Conservation (phyloP, 1,139 yeast genomes). For the Candida sanyaensis region DNA sequence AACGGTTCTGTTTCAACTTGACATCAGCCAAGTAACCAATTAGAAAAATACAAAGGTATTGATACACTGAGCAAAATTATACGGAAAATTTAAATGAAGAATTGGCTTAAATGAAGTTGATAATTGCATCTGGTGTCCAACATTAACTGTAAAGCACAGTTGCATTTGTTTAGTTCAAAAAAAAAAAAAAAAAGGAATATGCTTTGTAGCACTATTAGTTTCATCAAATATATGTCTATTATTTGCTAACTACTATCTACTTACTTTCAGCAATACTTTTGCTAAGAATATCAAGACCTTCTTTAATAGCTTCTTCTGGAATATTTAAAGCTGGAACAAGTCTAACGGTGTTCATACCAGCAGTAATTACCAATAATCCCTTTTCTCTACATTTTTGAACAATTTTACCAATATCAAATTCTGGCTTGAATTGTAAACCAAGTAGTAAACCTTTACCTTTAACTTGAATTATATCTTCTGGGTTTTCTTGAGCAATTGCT, state of each 20-base stretch:
- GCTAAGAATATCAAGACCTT: slow-evolving; percentile 69
- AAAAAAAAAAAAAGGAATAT: too few species aligned
- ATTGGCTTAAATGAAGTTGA: too few species aligned
- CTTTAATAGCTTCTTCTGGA: slow-evolving; percentile 62
- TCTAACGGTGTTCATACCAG: slow-evolving; percentile 88
- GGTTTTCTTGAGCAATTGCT: slow-evolving; percentile 50
- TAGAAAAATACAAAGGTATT: too few species aligned
- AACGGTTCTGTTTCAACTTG: too few species aligned
- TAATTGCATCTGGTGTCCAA: too few species aligned
- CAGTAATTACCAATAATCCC: slow-evolving; percentile 83
- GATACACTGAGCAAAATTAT: too few species aligned
- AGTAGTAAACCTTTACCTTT: slow-evolving; percentile 89
- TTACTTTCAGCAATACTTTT: slow-evolving; percentile 11
- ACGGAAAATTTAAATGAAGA: too few species aligned
- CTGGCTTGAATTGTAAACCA: slow-evolving; percentile 69
- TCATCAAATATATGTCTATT: too few species aligned
- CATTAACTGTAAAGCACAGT: too few species aligned
- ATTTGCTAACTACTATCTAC: background rate
- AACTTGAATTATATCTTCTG: slow-evolving; percentile 60
- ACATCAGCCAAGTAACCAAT: too few species aligned
- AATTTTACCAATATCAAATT: slow-evolving; percentile 64
- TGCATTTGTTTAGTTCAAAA: too few species aligned
- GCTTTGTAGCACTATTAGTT: too few species aligned
- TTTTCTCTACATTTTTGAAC: slow-evolving; percentile 70
- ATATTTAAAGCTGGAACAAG: slow-evolving; percentile 92